A percentile compares a stretch with the other conserved stretches of the same genome.
Evolutionary conservation across 805 yeast genomes (phyloP).

Genomic region (Yarrowia divulgata): DNA sequence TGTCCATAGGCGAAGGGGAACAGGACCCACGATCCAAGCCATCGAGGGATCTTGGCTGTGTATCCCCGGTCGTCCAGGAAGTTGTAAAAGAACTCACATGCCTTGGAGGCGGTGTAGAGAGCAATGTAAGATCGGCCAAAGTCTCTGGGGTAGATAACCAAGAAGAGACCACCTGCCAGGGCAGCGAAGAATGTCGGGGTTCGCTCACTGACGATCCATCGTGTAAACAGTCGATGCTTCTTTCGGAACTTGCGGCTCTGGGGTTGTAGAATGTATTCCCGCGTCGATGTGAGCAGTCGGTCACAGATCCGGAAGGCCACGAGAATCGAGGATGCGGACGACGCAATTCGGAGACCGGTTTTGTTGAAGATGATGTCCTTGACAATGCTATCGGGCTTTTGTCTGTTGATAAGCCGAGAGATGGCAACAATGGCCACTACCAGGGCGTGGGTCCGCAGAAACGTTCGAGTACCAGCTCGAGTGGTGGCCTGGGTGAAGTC

Average conservation of each 20-base stretch:
- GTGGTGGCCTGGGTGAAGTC: slow-evolving; percentile 41
- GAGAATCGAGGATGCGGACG: slow-evolving; percentile 15
- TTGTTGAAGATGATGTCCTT: slow-evolving; percentile 30
- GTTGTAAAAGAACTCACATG: slow-evolving; percentile 51
- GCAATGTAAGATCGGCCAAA: slow-evolving; percentile 47
- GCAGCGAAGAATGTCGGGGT: slow-evolving; percentile 44
- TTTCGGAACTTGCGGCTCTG: slow-evolving; percentile 39
- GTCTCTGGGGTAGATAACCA: slow-evolving; percentile 46
- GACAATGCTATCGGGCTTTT: slow-evolving; percentile 27
- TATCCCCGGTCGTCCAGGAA: slow-evolving; percentile 50
- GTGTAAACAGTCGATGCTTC: slow-evolving; percentile 31
- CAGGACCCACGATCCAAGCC: slow-evolving; percentile 53
- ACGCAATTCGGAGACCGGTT: slow-evolving; percentile 31
- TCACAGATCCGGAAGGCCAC: slow-evolving; percentile 35
- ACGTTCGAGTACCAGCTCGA: slow-evolving; percentile 39
- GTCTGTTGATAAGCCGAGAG: slow-evolving; percentile 30
- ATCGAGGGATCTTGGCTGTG: slow-evolving; percentile 50
- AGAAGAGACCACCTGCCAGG: slow-evolving; percentile 46
- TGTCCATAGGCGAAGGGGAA: slow-evolving; percentile 54
- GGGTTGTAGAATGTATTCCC: slow-evolving; percentile 33
- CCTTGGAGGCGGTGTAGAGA: slow-evolving; percentile 49
- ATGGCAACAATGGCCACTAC: slow-evolving; percentile 41
- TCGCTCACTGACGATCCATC: slow-evolving; percentile 39
- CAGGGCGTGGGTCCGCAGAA: slow-evolving; percentile 44
- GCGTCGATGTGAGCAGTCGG: slow-evolving; percentile 13